Base-by-base conservation (phyloP, 371 early-diverging fungal species). In the Zychaea mexicana region DNA sequence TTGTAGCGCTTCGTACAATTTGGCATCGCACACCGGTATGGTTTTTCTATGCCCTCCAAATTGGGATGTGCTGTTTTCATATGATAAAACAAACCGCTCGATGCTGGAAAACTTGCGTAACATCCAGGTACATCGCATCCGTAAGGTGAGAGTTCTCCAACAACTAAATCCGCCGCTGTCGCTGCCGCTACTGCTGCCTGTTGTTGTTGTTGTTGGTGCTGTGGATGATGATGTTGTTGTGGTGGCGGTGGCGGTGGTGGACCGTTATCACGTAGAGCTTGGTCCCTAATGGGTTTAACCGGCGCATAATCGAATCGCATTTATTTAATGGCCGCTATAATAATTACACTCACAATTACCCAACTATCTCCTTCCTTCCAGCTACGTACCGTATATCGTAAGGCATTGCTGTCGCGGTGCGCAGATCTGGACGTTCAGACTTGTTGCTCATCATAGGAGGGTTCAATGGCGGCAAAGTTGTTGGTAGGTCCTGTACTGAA, bases 1-100 rank as follows among this genome's bases (percentile, higher is more conserved):
- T 98, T 98, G 85, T 98, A 99, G 21, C 87, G 79, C 67, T 94
- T 96, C 52, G 86, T 82, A 66, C 99, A 98, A 0, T 84, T 89
- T 4, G 85, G 78, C 77, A 95, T 85, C 0, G 91, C 89, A 68
- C 99, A 98, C 9, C 89, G 85, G 76, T 90, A 93, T 7, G 92
- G 91, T 65, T 88, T 89, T 13, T 57, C 63, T 24, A 81, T 62
- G 0, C 77, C 76, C 7, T 78, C 68, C 6, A 76, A 21, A 38
- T 61, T 64, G 0, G 85, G 82, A 56, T 92, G 92, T 2, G 72
- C 71, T 1, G 78, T 79, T 59, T 90, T 90, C 80, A 88, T 81
- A 38, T 90, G 92, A 56, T 85, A 85, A 55, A 85, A 88, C 17
- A 92, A 71, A 6, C 84, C 85, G 28, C 81, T 69, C 0, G 90